Base-by-base conservation (phyloP, 2,329 filamentous ascomycete genomes). In the Didymosphaeria variabile region DNA sequence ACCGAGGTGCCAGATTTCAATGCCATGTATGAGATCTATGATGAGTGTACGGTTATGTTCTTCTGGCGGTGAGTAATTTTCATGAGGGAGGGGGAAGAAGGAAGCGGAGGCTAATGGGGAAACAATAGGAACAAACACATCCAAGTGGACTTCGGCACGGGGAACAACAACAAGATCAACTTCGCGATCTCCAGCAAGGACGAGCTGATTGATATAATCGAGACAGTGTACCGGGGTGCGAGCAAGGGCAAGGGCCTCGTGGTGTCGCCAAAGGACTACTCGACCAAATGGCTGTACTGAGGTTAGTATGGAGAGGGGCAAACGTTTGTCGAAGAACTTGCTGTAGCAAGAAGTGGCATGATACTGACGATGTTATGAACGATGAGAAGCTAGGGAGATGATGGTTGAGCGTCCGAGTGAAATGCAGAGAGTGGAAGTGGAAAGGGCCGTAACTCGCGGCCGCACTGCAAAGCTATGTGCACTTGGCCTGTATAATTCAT, bases 81-180 rank as follows among this genome's bases (percentile, higher is more conserved):
- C 26, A 29, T 4, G 26, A 29, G 26, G 26, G 26, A 29, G 26
- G 2, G 1, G 26, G 26, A 29, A 29, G 10, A 4, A 21, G 45
- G 4, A 9, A 21, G 31, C 4, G 8, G 21, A 57, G n/a, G 46
- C 36, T 51, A 36, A 58, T 19, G 29, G 15, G 10, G 4, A 31
- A 5, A 10, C 47, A 29, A 29, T 29, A 56, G 63, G 19, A 72
- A 72, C 58, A 72, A 71, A 38, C 70, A 70, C 12, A 70, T 72
- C 40, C 62, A 66, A 19, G 62, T 68, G 23, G 69, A 72, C 47
- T 70, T 67, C 46, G 70, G 94, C 50, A 97, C 94, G 1, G 94
- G 94, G 68, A 96, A 98, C 82, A 97, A 97, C 80, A 97, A 97
- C 80, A 97, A 97, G 79, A 84, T 97, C 69, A 97, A 97, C 77